Base-by-base conservation (phyloP, 306 rosid species). In the Arachis hypogaea region DNA sequence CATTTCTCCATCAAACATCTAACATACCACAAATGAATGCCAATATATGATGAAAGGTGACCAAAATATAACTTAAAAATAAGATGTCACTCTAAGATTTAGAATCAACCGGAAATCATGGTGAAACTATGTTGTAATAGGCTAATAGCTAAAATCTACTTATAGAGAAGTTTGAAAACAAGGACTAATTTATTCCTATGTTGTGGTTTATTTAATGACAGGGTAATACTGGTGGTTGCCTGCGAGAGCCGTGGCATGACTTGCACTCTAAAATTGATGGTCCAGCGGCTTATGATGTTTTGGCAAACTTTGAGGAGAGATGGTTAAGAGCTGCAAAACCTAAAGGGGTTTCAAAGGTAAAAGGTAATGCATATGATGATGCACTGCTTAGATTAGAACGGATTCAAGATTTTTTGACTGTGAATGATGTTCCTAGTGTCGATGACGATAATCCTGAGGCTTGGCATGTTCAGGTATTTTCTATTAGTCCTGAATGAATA, bases 171-270 rank as follows among this genome's bases (percentile, higher is more conserved):
- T 58, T 69, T 45, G 56, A 66, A 71, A 14, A 14, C 40, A 42
- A 61, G 61, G 44, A 29, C 50, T 18, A 47, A 7, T 59, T 60
- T 58, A 65, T 68, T 85, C 59, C 42, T 68, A 74, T 69, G 18
- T 29, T 65, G 57, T 62, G 64, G 76, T n/a, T 77, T 64, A 45
- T 80, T 56, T 63, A 56, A 49, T 72, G 45, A 70, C 87, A 94
- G 99, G 96, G 96, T 78, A 90, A 65, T 59, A 68, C 70, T 14
- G 81, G 75, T 75, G 97, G 93, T 60, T 88, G 97, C 90, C 99
- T 96, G 67, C 82, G 99, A 80, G 96, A 94, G 77, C 99, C 99
- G 9, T 94, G 99, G 99, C 99, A 94, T 69, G 99, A 94, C 84
- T 74, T 94, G 86, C 99, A 94, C 82, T 89, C 96, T 65, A 92